These are phyloP conservation scores for Carex pumila DNA, from an alignment of 176 grass and related monocot genomes.

Conservation along the genomic window DNA sequence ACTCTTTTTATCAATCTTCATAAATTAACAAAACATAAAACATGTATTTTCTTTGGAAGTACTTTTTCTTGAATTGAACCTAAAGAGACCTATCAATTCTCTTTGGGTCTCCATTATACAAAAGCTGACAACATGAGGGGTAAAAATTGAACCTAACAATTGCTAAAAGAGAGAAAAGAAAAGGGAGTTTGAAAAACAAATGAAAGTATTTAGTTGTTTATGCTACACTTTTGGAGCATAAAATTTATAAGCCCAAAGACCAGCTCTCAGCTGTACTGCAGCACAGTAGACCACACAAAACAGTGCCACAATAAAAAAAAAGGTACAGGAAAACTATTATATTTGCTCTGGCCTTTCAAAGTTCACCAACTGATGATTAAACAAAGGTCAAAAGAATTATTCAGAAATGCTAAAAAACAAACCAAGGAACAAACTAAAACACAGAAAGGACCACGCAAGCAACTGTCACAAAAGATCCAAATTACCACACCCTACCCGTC, in stretches of 20 bases:
- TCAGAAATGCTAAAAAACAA: neutral
- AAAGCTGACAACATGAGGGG: neutral
- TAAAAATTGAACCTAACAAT: neutral
- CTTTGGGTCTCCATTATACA: neutral
- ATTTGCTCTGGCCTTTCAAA: neutral
- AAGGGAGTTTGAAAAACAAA: neutral
- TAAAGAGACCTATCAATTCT: neutral
- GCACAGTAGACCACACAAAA: neutral
- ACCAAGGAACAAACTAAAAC: neutral
- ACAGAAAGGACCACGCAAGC: neutral
- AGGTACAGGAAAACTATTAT: neutral
- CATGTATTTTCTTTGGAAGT: no score
- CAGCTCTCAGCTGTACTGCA: neutral
- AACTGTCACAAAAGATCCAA: neutral
- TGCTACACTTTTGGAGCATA: neutral
- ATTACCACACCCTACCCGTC: neutral
- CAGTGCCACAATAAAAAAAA: neutral
- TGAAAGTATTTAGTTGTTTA: neutral
- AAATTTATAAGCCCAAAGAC: neutral
- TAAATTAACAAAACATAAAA: no score
- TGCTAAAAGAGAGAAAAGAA: neutral
- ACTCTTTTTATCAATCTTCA: no score
- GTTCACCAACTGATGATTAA: no score
- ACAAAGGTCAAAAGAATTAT: neutral
- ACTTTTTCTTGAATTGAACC: no score